Base-by-base conservation (phyloP, 345 rosid species). In the Kandelia obovata region DNA sequence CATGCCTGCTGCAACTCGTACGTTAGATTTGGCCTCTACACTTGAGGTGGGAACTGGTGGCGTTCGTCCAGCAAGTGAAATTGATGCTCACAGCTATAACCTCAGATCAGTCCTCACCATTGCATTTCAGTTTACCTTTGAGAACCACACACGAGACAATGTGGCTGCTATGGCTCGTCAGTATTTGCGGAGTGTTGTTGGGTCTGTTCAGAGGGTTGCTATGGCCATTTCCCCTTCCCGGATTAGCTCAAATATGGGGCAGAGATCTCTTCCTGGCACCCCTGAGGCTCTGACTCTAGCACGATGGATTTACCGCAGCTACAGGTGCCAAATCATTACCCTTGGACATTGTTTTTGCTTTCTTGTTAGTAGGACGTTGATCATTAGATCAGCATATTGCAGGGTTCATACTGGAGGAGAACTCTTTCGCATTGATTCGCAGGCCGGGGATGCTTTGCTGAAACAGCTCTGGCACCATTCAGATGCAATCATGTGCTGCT, bases 151-250 rank as follows among this genome's bases (percentile, higher is more conserved):
- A 67, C 87, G 81, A 69, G 97, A 94, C 72, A 89, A 75, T 64
- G 98, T 91, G 63, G 98, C 98, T 64, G 85, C 89, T 26, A 94
- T 94, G 97, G 98, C 98, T 55, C 96, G 96, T 49, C 97, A 91
- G 64, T 94, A 91, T 35, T 90, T 94, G 53, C 88, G 95, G 4
- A 86, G 89, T 78, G 85, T 91, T 37, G 92, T 94, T 57, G 95
- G 92, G 10, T 94, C 97, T 9, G 96, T 94, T 69, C 98, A 94
- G 83, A 89, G 98, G 85, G 95, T 94, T 76, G 97, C 98, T 73
- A 77, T 91, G 85, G 98, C 97, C 60, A 94, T 94, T 71, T 79
- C 97, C 9, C 98, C 97, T 11, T 85, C 89, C 46, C 80, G 80
- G 64, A 80, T 83, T 57, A 72, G 81, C 79, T 70, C 88, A 6